Evolutionary conservation across 306 rosid genomes (phyloP), one percentile per base, ranked within the genome.

Genomic region (Purshia tridentata): DNA sequence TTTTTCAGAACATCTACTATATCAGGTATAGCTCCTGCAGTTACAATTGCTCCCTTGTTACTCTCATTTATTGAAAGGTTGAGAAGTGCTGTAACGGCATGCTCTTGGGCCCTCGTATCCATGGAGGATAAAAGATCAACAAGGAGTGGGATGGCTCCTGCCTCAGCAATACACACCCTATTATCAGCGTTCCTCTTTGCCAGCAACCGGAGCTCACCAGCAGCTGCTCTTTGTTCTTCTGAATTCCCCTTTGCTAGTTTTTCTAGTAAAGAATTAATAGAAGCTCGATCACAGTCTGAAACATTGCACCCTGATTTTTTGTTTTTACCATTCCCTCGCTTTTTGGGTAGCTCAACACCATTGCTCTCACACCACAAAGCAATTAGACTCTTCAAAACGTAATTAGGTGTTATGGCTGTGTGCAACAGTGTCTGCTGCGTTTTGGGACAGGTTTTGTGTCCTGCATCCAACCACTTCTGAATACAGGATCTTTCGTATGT

Each of bases 381-480:
- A 76, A 95, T 91, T 76, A 95, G 83, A 68, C 99, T 95, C 88
- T 95, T 95, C 85, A 95, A 84, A 81, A 89, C 98, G 41, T 95
- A 95, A 80, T 95, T 95, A 64, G 99, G 99, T 59, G 99, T 95
- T 61, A 95, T 85, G 72, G 99, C 99, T 13, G 96, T 86, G 74
- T 91, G 99, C 75, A 79, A 35, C 57, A 95, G 83, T 20, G 97
- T 86, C 67, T 87, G 99, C 83, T 95, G 99, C 41, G 99, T 87
- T 85, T 91, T 95, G 16, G 99, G 98, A 77, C 99, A 95, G 64
- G 93, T 95, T 81, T 83, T 91, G 76, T 95, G 92, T 67, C 99
- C 99, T 15, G 96, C 96, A 78, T 95, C 97, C 72, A 95, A 84
- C 99, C 99, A 95, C 81, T 91, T 95, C 69, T 95, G 99, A 74